Evolutionary conservation across 2,329 filamentous ascomycete species (phyloP), one percentile per base, ranked within the genome.

Genomic region (Mollisia scopiformis): DNA sequence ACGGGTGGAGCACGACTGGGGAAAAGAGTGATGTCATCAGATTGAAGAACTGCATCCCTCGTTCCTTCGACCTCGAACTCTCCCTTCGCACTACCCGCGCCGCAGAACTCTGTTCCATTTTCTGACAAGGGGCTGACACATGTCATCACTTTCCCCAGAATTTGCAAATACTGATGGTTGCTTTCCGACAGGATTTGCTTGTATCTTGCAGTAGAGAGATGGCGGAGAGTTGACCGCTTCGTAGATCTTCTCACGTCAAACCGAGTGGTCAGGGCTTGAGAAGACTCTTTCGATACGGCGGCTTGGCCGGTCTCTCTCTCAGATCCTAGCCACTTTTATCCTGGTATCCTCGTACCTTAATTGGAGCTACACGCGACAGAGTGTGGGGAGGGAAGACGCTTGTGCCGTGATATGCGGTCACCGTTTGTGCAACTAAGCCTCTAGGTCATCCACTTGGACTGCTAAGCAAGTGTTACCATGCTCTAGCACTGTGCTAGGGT

Each of bases 381-480:
- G 10, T n/a, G 47, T 58, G 56, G 47, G 47, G 56, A 52, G n/a
- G 46, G 2, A 33, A 14, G 23, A n/a, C 33, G n/a, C 14, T 33
- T 58, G 56, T 58, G 47, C 47, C 46, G 47, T 21, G 25, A n/a
- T 37, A 57, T 53, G 53, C 58, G 54, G 52, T 57, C 33, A 52
- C 58, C 27, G 11, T 43, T 52, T 25, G 14, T 43, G 27, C 25
- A 53, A 55, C 62, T 58, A 58, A 59, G 58, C 62, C 58, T 62
- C 39, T 57, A 52, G 51, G n/a, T n/a, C n/a, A n/a, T n/a, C n/a
- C n/a, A n/a, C n/a, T 49, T 33, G 53, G 31, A 49, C 52, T 33
- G 46, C 56, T 58, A 62, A 55, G 47, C 53, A 43, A 37, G 55
- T 62, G n/a, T n/a, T n/a, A n/a, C n/a, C n/a, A n/a, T n/a, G n/a